These are phyloP conservation scores for Vigna radiata DNA, from an alignment of 306 rosid genomes.

Conservation along the genomic window DNA sequence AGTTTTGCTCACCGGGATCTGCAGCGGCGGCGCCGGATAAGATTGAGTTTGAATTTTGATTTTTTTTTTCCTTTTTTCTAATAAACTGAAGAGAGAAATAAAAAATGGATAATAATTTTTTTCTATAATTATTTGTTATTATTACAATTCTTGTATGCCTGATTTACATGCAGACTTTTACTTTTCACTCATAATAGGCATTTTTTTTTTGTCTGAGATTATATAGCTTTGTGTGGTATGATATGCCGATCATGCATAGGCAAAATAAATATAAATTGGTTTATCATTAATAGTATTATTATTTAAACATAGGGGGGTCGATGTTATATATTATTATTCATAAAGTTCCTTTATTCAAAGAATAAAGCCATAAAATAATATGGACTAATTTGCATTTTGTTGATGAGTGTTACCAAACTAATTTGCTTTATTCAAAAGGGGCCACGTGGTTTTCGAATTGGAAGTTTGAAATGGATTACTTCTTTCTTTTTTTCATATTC, in stretches of 20 bases:
- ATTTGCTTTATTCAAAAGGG: not conserved
- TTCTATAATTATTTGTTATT: not conserved
- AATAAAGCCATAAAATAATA: not conserved
- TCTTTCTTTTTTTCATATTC: too few species aligned
- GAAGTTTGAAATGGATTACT: not conserved
- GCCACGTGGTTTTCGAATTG: not conserved
- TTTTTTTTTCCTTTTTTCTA: not conserved
- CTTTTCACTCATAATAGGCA: conserved; percentile 7
- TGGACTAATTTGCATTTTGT: not conserved
- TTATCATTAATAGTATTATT: too few species aligned
- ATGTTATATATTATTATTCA: not conserved
- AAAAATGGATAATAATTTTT: not conserved
- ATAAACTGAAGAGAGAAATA: not conserved
- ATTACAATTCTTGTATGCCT: conserved; percentile 9
- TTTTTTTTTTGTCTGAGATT: not conserved
- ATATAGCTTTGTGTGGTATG: not conserved
- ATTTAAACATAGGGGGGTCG: too few species aligned
- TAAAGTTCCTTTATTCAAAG: conserved; percentile 7
- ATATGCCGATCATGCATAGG: not conserved
- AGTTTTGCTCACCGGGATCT: conserved; percentile 78
- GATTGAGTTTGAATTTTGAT: conserved; percentile 6
- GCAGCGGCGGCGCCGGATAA: conserved; percentile 73
- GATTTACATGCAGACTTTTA: conserved; percentile 30
- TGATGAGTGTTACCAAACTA: not conserved
- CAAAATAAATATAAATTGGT: not conserved